Base-by-base conservation (phyloP, 306 rosid species). In the Rosa multiflora region DNA sequence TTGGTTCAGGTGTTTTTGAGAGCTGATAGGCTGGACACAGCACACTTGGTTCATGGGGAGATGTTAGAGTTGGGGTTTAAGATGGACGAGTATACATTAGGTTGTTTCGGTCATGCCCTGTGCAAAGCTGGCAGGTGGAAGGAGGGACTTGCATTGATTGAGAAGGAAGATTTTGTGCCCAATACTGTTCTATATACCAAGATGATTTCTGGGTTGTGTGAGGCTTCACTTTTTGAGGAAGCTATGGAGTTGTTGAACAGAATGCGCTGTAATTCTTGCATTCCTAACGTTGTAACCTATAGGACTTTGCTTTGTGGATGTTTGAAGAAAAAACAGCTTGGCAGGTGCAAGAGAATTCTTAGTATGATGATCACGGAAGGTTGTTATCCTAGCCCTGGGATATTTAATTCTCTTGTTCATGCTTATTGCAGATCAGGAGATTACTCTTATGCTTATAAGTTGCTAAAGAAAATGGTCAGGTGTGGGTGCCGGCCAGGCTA, bases 321-420 rank as follows among this genome's bases (percentile, higher is more conserved):
- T 84, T 82, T 91, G 87, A 85, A 78, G 51, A 93, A 89, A 82
- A 87, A 88, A 66, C 86, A 88, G 86, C 83, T 93, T 8, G 97
- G 98, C 15, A 85, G 92, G 84, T 91, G 97, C 76, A 93, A 91
- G 90, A 91, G 98, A 74, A 88, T 93, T 91, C 88, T 93, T 32
- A 84, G 86, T 83, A 89, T 87, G 97, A 93, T 93, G 98, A 89
- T 89, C 75, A 61, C 85, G 1, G 98, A 93, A 81, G 98, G 97
- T 26, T 91, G 98, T 88, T 88, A 87, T 82, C 98, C 97, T 1
- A 91, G 87, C 82, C 89, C 83, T 26, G 87, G 81, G 76, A 91
- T 93, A 69, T 91, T 89, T 89, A 87, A 85, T 87, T 87, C 90
- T 83, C 94, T 93, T 66, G 90, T 91, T 47, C 94, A 91, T 87